Percentiles rank a stretch among this genome's conserved stretches.
Evolutionary conservation across 805 yeast genomes (phyloP).

Genomic region (Vanderwaltozyma polyspora): DNA sequence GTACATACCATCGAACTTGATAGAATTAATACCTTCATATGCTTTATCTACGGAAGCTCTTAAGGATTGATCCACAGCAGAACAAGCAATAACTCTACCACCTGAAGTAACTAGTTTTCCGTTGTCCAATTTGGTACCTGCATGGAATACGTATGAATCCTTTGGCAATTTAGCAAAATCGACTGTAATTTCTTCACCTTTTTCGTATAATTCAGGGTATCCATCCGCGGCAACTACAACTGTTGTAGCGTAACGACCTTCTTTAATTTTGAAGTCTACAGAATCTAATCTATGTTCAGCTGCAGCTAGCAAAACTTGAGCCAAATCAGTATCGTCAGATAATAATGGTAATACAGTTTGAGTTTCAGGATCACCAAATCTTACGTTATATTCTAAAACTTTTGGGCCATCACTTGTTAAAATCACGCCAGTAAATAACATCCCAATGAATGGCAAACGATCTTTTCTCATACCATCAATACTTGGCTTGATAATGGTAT

Average conservation of each 20-base stretch:
- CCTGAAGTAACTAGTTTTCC: slow-evolving; percentile 75
- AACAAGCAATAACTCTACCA: slow-evolving; percentile 93
- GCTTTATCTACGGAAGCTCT: slow-evolving; percentile 78
- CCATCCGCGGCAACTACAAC: slow-evolving; percentile 97
- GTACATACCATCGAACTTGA: slow-evolving; percentile 64
- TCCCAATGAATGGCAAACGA: slow-evolving; percentile 91
- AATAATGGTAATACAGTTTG: slow-evolving; percentile 89
- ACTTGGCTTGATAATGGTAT: slow-evolving; percentile 75
- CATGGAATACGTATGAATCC: slow-evolving; percentile 75
- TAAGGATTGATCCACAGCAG: slow-evolving; percentile 69
- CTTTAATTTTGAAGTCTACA: slow-evolving; percentile 44
- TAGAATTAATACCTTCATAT: slow-evolving; percentile 70
- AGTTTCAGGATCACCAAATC: slow-evolving; percentile 99
- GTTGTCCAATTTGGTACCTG: slow-evolving; percentile 64
- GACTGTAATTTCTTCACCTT: slow-evolving; percentile 76
- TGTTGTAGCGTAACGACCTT: slow-evolving; percentile 65
- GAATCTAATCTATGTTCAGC: slow-evolving; percentile 91
- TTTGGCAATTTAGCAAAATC: slow-evolving; percentile 16
- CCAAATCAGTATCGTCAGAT: slow-evolving; percentile 76
- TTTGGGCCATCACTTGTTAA: slow-evolving; percentile 82
- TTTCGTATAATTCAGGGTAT: slow-evolving; percentile 77
- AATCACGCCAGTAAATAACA: slow-evolving; percentile 91
- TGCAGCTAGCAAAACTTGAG: slow-evolving; percentile 84
- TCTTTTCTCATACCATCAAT: slow-evolving; percentile 94
- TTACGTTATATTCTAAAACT: slow-evolving; percentile 91